Conservation (phyloP, 1,284 basidiomycete genomes). For the Meripilus lineatus region DNA sequence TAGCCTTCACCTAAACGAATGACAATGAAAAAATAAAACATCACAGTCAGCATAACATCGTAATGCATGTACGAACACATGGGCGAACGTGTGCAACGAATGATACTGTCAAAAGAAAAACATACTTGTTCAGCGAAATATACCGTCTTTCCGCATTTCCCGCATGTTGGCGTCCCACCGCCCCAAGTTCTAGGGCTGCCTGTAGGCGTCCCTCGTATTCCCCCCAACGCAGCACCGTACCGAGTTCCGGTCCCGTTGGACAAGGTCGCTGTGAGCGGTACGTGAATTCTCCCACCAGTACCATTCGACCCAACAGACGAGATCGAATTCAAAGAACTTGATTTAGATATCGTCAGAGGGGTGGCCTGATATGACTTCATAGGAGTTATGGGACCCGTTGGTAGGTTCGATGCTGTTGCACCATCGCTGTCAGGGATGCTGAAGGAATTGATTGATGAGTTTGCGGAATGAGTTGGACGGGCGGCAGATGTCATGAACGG, state of each 20-base stretch:
- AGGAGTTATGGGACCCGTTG: too few species aligned
- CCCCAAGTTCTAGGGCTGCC: slow-evolving; percentile 35
- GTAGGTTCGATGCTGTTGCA: too few species aligned
- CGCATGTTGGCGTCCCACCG: slow-evolving; percentile 47
- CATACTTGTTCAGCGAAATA: slow-evolving; percentile 65
- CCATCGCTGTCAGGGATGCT: slow-evolving; percentile 3
- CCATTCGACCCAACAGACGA: too few species aligned
- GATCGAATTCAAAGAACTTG: too few species aligned
- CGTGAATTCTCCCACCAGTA: too few species aligned
- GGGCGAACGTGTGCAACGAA: not conserved
- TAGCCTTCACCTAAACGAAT: slow-evolving; percentile 72
- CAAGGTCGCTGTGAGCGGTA: too few species aligned
- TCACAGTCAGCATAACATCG: slow-evolving; percentile 1
- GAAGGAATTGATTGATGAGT: not conserved
- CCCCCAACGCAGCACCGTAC: slow-evolving; percentile 42
- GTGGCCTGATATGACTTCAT: too few species aligned
- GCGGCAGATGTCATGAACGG: too few species aligned
- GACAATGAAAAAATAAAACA: not conserved
- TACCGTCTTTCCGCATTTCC: slow-evolving; percentile 54
- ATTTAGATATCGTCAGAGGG: too few species aligned
- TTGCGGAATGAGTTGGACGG: too few species aligned
- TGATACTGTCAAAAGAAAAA: too few species aligned
- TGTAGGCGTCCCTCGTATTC: slow-evolving; percentile 21
- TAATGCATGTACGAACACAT: not conserved
- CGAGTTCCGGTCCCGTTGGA: slow-evolving; percentile 18